Percentiles rank a stretch among this genome's conserved stretches.
phyloP scores from a whole-genome alignment of 805 yeast genomes.

The Lipomyces sp. region DNA sequence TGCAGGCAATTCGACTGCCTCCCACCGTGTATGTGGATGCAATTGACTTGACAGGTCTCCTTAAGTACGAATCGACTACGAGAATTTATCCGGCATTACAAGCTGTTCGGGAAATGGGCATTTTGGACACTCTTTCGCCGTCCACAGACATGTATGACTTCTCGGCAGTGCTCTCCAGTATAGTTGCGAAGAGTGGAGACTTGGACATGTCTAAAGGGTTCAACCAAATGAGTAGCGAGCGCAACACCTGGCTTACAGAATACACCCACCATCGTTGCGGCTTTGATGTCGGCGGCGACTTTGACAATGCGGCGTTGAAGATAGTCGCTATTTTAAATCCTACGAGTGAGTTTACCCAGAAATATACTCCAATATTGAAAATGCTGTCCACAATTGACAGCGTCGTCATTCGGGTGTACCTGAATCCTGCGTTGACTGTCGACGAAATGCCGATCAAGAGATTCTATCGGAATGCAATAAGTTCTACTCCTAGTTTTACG shows the following conservation, averaged over 20 bases:
- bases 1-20: constrained; percentile 20
- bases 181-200: constrained; percentile 15
- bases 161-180: constrained; percentile 21
- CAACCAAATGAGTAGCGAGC: constrained; percentile 5
- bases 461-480: constrained; percentile 58
- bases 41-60: constrained; percentile 37
- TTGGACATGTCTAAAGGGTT: constrained; percentile 21
- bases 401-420: constrained; percentile 57
- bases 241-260: constrained; percentile 10
- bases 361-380: constrained; percentile 53
- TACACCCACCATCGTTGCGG: constrained; percentile 20
- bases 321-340: constrained; percentile 74
- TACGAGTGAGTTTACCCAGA: constrained; percentile 68
- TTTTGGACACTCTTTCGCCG: constrained; percentile 5
- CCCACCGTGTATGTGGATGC: constrained; percentile 10
- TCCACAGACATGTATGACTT: constrained; percentile 17
- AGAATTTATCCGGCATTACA: constrained; percentile 31
- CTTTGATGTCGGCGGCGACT: constrained; percentile 40
- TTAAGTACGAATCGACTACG: constrained; percentile 35
- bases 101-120: constrained; percentile 16
- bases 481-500: constrained; percentile 45
- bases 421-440: constrained; percentile 59
- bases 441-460: constrained; percentile 58
- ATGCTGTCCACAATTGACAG: constrained; percentile 53
- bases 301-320: constrained; percentile 52